These are phyloP conservation scores for Choanephora cucurbitarum DNA, from an alignment of 371 early-diverging fungal genomes.

Conservation along the genomic window DNA sequence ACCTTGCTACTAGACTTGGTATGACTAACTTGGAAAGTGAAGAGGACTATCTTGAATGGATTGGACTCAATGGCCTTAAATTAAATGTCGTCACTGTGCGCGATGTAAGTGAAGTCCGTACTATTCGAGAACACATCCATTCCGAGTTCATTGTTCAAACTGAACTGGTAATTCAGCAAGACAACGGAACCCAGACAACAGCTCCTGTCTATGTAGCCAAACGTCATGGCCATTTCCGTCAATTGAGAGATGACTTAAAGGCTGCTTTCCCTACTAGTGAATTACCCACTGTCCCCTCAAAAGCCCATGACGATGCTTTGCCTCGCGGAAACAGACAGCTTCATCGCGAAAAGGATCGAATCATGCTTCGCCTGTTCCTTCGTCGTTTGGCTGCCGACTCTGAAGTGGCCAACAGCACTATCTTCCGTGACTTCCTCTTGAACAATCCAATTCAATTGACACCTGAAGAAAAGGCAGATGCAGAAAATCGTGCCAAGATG, in stretches of 20 bases:
- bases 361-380: slow-evolving; percentile 52
- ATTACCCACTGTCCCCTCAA: slow-evolving; percentile 36
- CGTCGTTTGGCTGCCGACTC: slow-evolving; percentile 43
- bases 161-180: background rate
- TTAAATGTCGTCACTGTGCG: slow-evolving; percentile 27
- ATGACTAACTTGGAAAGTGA: slow-evolving; percentile 21
- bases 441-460: slow-evolving; percentile 46
- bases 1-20: slow-evolving; percentile 12
- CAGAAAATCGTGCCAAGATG: slow-evolving; percentile 33
- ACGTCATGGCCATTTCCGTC: slow-evolving; percentile 46
- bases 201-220: slow-evolving; percentile 32
- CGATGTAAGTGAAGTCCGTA: slow-evolving; percentile 26
- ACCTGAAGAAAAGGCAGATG: slow-evolving; percentile 46
- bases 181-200: background rate
- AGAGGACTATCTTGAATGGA: slow-evolving; percentile 27
- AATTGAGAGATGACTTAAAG: slow-evolving; percentile 37
- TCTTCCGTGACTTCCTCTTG: slow-evolving; percentile 51
- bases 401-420: slow-evolving; percentile 36
- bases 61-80: slow-evolving; percentile 29
- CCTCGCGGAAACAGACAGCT: slow-evolving; percentile 18
- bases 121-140: slow-evolving; percentile 30
- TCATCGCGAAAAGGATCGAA: slow-evolving; percentile 58
- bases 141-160: slow-evolving; percentile 44
- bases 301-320: slow-evolving; percentile 24
- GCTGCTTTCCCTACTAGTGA: slow-evolving; percentile 30